Evolutionary conservation across 208 protist species (phyloP).

Genomic region (Trypanosoma vivax): DNA sequence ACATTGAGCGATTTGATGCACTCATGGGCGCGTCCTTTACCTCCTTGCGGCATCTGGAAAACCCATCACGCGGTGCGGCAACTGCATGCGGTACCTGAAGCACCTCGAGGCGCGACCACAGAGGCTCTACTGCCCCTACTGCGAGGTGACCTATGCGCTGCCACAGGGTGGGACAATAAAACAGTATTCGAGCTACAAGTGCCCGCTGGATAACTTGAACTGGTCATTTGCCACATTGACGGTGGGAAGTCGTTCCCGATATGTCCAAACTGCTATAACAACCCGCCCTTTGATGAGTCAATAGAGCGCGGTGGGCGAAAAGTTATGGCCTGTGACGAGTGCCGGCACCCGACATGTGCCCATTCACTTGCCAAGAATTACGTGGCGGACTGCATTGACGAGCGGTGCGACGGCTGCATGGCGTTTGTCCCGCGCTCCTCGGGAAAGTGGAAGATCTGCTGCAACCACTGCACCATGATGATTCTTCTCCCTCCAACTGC

Average conservation of each 20-base stretch:
- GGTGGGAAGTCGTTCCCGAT: conserved; percentile 86
- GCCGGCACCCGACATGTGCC: conserved; percentile 88
- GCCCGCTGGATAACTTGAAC: conserved; percentile 91
- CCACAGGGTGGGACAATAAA: conserved; percentile 86
- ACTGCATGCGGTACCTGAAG: conserved; percentile 90
- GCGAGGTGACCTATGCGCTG: conserved; percentile 88
- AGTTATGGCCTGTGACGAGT: conserved; percentile 89
- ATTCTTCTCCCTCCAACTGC: conserved; percentile 77
- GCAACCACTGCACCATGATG: conserved; percentile 87
- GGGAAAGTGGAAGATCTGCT: conserved; percentile 86
- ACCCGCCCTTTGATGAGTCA: conserved; percentile 87
- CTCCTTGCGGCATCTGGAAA: conserved; percentile 70
- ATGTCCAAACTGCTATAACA: conserved; percentile 94
- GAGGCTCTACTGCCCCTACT: conserved; percentile 91
- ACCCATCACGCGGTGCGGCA: conserved; percentile 86
- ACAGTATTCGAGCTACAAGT: conserved; percentile 76
- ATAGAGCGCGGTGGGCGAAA: conserved; percentile 10
- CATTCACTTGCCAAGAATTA: conserved; percentile 84
- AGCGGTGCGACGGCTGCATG: conserved; percentile 69
- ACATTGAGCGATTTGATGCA: conserved; percentile 90
- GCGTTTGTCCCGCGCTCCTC: conserved; percentile 80
- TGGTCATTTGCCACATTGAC: conserved; percentile 87
- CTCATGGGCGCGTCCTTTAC: conserved; percentile 94
- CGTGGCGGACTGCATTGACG: conserved; percentile 81
- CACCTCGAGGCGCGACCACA: conserved; percentile 78